A percentile compares a stretch with the other conserved stretches of the same genome.
These are phyloP conservation scores for Polysphondylium violaceum DNA, from an alignment of 78 protist species.

Conservation along the genomic window DNA sequence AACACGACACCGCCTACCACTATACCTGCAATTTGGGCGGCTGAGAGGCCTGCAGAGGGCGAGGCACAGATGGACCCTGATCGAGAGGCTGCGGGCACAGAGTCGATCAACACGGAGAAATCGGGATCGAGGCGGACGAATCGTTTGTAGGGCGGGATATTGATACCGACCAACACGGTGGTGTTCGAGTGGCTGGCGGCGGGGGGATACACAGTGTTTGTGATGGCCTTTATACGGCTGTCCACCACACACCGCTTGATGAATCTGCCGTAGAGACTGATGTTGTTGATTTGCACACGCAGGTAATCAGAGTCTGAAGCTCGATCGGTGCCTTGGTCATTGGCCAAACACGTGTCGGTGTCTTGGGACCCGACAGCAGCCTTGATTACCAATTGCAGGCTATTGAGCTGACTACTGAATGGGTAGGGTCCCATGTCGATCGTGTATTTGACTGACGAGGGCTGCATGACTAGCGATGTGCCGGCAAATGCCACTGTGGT, in stretches of 20 bases:
- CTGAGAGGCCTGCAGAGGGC: no score
- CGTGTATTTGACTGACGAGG: constrained; percentile 39
- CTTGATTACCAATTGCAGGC: constrained; percentile 37
- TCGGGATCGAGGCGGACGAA: no score
- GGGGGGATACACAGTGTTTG: no score
- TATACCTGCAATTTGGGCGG: no score
- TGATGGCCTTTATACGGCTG: no score
- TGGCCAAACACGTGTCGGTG: not conserved
- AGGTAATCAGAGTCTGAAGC: not conserved
- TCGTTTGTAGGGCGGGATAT: no score
- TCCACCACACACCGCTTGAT: constrained; percentile 6
- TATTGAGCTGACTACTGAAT: not conserved
- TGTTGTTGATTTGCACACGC: not conserved
- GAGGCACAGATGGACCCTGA: no score
- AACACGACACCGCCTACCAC: no score
- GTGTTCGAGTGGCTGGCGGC: no score
- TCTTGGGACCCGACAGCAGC: not conserved
- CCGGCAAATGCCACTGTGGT: constrained; percentile 14
- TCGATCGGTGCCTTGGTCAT: not conserved
- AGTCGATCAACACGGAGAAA: no score
- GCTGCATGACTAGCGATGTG: constrained; percentile 1
- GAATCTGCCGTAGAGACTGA: constrained; percentile 24
- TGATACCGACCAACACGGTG: no score
- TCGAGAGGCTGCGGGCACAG: no score
- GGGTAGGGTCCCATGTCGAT: not conserved